Percentiles rank a stretch among this genome's conserved stretches.
These are phyloP conservation scores for Phanerochaete sordida DNA, from an alignment of 768 basidiomycete genomes.

Conservation along the genomic window DNA sequence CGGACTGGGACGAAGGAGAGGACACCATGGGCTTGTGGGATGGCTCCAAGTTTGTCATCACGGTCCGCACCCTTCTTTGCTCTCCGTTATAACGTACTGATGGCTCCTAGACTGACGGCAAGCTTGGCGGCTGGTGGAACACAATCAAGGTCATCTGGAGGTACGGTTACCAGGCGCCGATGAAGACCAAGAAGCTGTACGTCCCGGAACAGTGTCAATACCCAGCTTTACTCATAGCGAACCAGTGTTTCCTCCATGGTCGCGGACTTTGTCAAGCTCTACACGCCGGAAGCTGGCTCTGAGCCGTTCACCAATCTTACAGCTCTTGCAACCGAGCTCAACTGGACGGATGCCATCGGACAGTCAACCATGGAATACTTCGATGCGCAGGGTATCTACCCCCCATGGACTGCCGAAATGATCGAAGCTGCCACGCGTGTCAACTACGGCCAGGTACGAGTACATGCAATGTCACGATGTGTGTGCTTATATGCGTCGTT, in stretches of 20 bases:
- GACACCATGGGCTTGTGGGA: conserved; percentile 75
- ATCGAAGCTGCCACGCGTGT: conserved; percentile 79
- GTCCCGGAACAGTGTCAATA: neutral
- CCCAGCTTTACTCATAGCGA: neutral
- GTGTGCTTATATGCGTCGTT: too few species aligned
- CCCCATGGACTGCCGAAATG: conserved; percentile 65
- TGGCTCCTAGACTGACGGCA: conserved; percentile 26
- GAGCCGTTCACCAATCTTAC: conserved; percentile 63
- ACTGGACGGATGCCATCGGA: conserved; percentile 46
- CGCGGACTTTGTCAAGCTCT: conserved; percentile 50
- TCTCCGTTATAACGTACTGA: neutral
- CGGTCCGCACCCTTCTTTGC: conserved; percentile 37
- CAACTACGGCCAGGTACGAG: conserved; percentile 77
- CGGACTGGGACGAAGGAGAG: conserved; percentile 43
- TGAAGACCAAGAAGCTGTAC: conserved; percentile 54
- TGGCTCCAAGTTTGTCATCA: conserved; percentile 65
- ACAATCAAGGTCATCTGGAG: conserved; percentile 72
- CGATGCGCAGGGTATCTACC: conserved; percentile 46
- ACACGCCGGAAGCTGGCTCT: conserved; percentile 39
- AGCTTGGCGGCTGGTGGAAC: conserved; percentile 64
- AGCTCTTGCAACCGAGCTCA: conserved; percentile 49
- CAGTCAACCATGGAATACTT: conserved; percentile 59
- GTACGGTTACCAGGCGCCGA: conserved; percentile 66
- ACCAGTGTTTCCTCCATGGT: conserved; percentile 57
- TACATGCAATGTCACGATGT: too few species aligned